phyloP scores from a whole-genome alignment of 306 rosid species.

The Glycine soja region DNA sequence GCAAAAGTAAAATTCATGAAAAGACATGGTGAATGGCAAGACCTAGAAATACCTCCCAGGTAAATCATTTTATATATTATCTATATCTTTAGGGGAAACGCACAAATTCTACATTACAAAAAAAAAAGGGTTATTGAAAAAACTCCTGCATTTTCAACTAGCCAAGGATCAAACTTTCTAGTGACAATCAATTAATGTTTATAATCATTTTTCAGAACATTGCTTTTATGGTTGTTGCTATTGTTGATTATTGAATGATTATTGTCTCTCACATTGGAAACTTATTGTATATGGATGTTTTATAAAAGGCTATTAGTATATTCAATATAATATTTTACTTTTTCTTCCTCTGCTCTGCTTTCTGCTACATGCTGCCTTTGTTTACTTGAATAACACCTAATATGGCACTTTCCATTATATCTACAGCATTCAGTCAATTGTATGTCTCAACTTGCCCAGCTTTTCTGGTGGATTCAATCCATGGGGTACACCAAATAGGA shows the following conservation, averaged over 20 bases:
- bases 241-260: constrained; percentile 18
- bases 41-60: constrained; percentile 77
- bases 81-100: constrained; percentile 23
- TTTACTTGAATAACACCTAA: constrained; percentile 34
- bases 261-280: not conserved
- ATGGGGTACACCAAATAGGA: constrained; percentile 83
- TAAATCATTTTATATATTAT: constrained; percentile 45
- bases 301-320: not conserved
- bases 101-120: not conserved
- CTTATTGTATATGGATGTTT: not conserved
- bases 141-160: not conserved
- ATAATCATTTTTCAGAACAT: constrained; percentile 23
- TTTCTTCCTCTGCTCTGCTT: not conserved
- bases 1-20: constrained; percentile 76
- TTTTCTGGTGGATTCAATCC: constrained; percentile 98
- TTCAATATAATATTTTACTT: not conserved
- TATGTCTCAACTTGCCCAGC: constrained; percentile 97
- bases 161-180: constrained; percentile 19
- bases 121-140: not conserved
- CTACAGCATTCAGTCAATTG: constrained; percentile 85
- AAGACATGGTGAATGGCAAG: constrained; percentile 70
- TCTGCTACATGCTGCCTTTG: not conserved
- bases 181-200: not conserved
- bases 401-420: constrained; percentile 33
- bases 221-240: constrained; percentile 6